Base-by-base conservation (phyloP, 176 grass and related monocot genomes). In the Dendrocalamus sinicus region DNA sequence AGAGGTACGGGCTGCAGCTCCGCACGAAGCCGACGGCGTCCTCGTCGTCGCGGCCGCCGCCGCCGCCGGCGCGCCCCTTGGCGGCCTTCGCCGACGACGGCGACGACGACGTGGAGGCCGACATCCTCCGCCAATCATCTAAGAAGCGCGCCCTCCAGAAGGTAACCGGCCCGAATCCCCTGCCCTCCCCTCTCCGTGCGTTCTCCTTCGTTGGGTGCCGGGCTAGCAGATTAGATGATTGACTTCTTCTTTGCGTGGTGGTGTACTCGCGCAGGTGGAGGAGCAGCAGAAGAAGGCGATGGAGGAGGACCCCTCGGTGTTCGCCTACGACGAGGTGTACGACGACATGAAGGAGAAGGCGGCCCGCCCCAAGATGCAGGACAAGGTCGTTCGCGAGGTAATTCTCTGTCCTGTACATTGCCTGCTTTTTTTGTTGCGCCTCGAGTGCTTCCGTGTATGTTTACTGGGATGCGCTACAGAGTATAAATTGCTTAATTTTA, bases 301-400 rank as follows among this genome's bases (percentile, higher is more conserved):
- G 22, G 91, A 94, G 63, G 90, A 98, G 90, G 96, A 98, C 71
- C 96, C 93, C 20, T 98, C 93, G 20, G 93, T 98, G 12, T 94
- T 94, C 60, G 90, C 94, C 46, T 98, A 98, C 35, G 96, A 98
- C 30, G 96, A 92, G 26, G 90, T 95, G 30, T 98, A 95, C 41
- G 93, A 98, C 44, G 92, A 92, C 16, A 98, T 96, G 96, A 98
- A 98, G 79, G 90, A 96, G 88, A 92, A 96, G 81, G 76, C 89
- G 11, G 88, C 83, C 46, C 87, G 87, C 57, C 96, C 96, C 48
- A 98, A 98, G 83, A 92, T 91, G 48, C 91, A 98, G 78, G 93
- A 84, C 39, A 81, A 81, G 67, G 81, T 84, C 2, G 90, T 94
- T 52, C 90, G 93, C 70, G 86, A 96, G 93, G 93, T 95, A 62